phyloP scores from a whole-genome alignment of 257 asterid genomes.

The Ballota nigra region DNA sequence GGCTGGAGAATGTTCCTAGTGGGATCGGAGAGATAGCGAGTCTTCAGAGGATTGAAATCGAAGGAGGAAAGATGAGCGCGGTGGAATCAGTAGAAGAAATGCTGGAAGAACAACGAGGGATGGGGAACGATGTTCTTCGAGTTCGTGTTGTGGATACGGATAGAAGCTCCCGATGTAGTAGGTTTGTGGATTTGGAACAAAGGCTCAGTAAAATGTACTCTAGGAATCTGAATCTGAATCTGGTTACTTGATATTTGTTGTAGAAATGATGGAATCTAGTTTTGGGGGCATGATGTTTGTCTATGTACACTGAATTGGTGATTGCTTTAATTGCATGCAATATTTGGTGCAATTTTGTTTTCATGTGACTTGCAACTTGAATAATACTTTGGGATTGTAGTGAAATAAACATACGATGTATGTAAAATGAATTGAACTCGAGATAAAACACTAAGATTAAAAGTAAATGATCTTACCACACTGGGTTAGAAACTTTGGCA shows the following conservation, averaged over 20 bases:
- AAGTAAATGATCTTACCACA: too few relatives aligned
- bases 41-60: slow-evolving; percentile 19
- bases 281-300: neutral
- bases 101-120: slow-evolving; percentile 21
- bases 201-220: neutral
- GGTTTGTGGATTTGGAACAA: neutral
- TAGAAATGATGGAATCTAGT: neutral
- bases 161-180: neutral
- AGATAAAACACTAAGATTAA: too few relatives aligned
- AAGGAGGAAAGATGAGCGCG: neutral
- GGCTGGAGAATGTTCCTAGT: slow-evolving; percentile 20
- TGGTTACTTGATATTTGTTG: neutral
- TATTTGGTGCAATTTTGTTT: too few relatives aligned
- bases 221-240: too few relatives aligned
- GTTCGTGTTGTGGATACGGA: neutral
- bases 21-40: slow-evolving; percentile 28
- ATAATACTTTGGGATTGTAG: too few relatives aligned
- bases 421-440: too few relatives aligned
- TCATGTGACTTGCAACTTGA: too few relatives aligned
- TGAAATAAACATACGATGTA: too few relatives aligned
- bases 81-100: slow-evolving; percentile 20
- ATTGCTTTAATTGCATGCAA: too few relatives aligned
- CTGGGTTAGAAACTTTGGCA: too few relatives aligned
- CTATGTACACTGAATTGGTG: too few relatives aligned
- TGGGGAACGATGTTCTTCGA: slow-evolving; percentile 30